Base-by-base conservation (phyloP, 345 rosid genomes). In the Durio zibethinus region DNA sequence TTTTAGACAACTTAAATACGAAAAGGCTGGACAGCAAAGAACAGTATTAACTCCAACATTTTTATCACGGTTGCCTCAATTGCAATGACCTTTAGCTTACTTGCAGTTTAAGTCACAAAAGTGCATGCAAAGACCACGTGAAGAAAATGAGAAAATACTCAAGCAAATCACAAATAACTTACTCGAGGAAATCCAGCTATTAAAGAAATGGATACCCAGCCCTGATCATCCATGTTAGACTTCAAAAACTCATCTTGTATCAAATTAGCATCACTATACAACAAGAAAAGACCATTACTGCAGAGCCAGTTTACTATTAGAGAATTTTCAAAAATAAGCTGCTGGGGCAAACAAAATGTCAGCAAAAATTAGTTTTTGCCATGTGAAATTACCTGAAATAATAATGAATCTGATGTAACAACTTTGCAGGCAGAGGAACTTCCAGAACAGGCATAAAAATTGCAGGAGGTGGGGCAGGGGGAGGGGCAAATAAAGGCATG, bases 121-220 rank as follows among this genome's bases (percentile, higher is more conserved):
- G 57, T 3, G 73, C 73, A 69, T 4, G 1, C 36, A 27, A 69
- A 69, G 36, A 69, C 25, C 35, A 29, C 2, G 5, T 14, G 31
- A 65, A 65, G 29, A 65, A 65, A 65, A 69, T 45, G 10, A 47
- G 23, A 69, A 25, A 69, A 3, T 33, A 20, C 20, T 33, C 7
- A 9, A 59, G 60, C 15, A 38, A 60, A 33, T 62, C 59, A 60
- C 36, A 43, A 56, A 73, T 77, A 60, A 76, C 89, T 85, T 85
- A 88, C 91, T 35, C 88, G 83, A 38, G 82, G 87, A 78, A 88
- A 88, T 75, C 86, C 80, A 5, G 91, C 91, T 73, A 88, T 85
- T 77, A 88, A 77, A 65, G 83, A 73, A 77, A 88, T 70, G 20
- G 89, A 74, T 29, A 88, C 91, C 89, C 89, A 88, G 29, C 91